phyloP scores from a whole-genome alignment of 257 asterid genomes.

The Asclepias syriaca region DNA sequence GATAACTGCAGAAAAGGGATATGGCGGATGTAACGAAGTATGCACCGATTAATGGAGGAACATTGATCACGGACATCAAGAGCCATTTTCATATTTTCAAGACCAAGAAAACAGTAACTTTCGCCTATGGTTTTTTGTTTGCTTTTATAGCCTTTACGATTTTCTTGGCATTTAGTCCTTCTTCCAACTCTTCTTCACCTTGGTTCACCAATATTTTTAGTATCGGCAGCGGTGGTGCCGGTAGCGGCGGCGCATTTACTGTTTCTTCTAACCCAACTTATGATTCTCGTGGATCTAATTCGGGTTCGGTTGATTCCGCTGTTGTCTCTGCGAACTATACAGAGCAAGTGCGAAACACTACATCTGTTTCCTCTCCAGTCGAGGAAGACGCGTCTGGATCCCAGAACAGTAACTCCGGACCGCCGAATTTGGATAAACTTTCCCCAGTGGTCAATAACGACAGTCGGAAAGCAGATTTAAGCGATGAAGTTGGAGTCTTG shows the following conservation, averaged over 20 bases:
- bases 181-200: slow-evolving; percentile 62
- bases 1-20: not conserved
- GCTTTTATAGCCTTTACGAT: slow-evolving; percentile 60
- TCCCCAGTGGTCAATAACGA: slow-evolving; percentile 21
- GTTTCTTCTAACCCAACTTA: slow-evolving; percentile 10
- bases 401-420: slow-evolving; percentile 14
- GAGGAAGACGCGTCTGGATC: slow-evolving; percentile 12
- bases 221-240: slow-evolving; percentile 2
- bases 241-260: not conserved
- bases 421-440: slow-evolving; percentile 8
- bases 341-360: slow-evolving; percentile 20
- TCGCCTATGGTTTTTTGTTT: slow-evolving; percentile 49
- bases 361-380: slow-evolving; percentile 2
- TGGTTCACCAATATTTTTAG: slow-evolving; percentile 43
- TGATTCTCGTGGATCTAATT: slow-evolving; percentile 45
- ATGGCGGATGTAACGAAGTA: slow-evolving; percentile 68
- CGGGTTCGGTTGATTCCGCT: slow-evolving; percentile 40
- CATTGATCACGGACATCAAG: slow-evolving; percentile 47
- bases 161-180: slow-evolving; percentile 68
- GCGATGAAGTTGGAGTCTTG: slow-evolving; percentile 29
- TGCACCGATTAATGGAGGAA: slow-evolving; percentile 49
- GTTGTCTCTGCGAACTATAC: slow-evolving; percentile 49
- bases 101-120: slow-evolving; percentile 36
- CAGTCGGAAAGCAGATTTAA: not conserved
- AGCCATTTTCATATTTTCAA: slow-evolving; percentile 40